A percentile compares a stretch with the other conserved stretches of the same genome.
These are phyloP conservation scores for Stylonectria norvegica DNA, from an alignment of 2,329 filamentous ascomycete species.

Conservation along the genomic window DNA sequence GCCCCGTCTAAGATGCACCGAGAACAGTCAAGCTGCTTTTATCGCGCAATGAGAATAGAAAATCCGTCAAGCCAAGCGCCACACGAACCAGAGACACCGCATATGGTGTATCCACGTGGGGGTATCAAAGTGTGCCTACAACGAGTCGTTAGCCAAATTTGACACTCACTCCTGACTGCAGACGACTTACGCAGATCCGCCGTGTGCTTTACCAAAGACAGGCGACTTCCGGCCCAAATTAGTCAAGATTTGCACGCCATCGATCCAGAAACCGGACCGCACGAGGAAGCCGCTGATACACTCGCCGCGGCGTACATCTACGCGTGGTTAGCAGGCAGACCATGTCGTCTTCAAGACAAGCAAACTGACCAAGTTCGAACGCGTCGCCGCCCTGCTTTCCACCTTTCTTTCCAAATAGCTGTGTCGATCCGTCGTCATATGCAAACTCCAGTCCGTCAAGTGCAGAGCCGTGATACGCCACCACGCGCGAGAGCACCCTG, in stretches of 20 bases:
- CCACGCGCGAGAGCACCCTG: constrained; percentile 70
- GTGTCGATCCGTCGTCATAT: constrained; percentile 81
- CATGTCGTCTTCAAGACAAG: background rate
- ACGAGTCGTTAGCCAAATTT: background rate
- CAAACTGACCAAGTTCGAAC: constrained; percentile 69
- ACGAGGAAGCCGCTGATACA: constrained; percentile 83
- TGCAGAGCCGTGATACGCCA: constrained; percentile 72
- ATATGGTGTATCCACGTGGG: constrained; percentile 83
- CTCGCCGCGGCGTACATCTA: constrained; percentile 81
- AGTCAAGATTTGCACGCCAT: constrained; percentile 86
- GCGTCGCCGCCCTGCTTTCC: constrained; percentile 67
- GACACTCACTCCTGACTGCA: background rate
- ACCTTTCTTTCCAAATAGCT: constrained; percentile 81
- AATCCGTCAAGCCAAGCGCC: constrained; percentile 82
- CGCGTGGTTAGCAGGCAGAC: constrained; percentile 30
- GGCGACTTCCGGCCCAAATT: constrained; percentile 82
- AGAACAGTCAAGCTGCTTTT: constrained; percentile 11
- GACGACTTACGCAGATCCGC: constrained; percentile 73
- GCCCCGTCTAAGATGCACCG: too few species aligned
- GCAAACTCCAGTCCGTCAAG: constrained; percentile 88
- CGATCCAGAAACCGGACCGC: constrained; percentile 76
- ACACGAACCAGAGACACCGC: constrained; percentile 80
- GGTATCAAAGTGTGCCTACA: constrained; percentile 81
- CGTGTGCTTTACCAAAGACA: constrained; percentile 75
- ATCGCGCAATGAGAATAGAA: constrained; percentile 62